A percentile compares a stretch with the other conserved stretches of the same genome.
Conservation (phyloP, 2,329 filamentous ascomycete species). For the Emmonsiellopsis sp. region DNA sequence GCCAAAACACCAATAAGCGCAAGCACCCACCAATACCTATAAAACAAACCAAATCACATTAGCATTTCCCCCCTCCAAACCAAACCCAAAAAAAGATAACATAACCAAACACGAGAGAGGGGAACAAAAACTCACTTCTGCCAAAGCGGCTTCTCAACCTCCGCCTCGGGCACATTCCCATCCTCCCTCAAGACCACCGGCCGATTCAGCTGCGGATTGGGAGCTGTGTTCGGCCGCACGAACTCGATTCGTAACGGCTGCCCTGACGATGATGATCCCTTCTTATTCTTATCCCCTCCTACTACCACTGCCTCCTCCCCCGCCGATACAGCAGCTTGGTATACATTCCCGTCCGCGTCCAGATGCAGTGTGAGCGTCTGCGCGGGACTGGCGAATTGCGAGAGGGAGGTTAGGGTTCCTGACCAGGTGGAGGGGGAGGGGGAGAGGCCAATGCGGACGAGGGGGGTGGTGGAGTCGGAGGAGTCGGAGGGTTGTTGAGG, state of each 20-base stretch:
- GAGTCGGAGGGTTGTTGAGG: constrained; percentile 13
- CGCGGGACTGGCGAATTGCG: constrained; percentile 20
- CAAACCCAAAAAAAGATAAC: not conserved
- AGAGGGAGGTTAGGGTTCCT: constrained; percentile 29
- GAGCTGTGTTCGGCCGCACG: constrained; percentile 21
- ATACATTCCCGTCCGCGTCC: constrained; percentile 25
- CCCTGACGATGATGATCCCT: no score
- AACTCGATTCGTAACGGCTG: constrained; percentile 23
- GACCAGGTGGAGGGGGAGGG: constrained; percentile 28
- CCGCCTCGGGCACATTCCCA: constrained; percentile 28
- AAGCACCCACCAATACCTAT: constrained; percentile 40
- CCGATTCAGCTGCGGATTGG: constrained; percentile 30
- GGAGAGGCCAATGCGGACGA: constrained; percentile 45
- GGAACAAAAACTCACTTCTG: constrained; percentile 21
- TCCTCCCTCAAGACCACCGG: constrained; percentile 29
- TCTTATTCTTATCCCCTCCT: not conserved
- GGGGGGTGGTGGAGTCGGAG: constrained; percentile 17
- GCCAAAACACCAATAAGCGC: constrained; percentile 31
- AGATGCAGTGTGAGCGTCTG: constrained; percentile 33
- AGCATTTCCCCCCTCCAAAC: not conserved
- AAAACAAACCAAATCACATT: not conserved
- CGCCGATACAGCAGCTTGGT: constrained; percentile 29
- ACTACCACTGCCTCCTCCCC: not conserved
- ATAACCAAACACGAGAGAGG: not conserved
- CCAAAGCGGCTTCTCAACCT: constrained; percentile 34